A percentile compares a stretch with the other conserved stretches of the same genome.
phyloP scores from a whole-genome alignment of 495 filamentous ascomycete genomes.

The Aspergillus haitiensis region DNA sequence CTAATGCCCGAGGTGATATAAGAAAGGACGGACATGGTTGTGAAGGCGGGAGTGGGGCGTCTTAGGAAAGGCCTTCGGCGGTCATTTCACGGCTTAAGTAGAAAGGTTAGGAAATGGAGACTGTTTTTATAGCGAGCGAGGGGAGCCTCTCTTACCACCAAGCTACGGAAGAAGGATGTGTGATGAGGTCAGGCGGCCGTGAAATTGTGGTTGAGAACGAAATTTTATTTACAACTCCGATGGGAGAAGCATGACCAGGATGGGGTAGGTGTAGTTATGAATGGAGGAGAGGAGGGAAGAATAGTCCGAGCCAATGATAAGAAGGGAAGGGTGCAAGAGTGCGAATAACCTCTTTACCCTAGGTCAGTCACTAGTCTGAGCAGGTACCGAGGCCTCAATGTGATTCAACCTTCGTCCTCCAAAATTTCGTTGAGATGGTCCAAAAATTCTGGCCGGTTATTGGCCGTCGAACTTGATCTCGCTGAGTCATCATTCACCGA shows the following conservation, averaged over 20 bases:
- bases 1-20: slow-evolving; percentile 53
- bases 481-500: slow-evolving; percentile 11
- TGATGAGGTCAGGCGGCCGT: slow-evolving; percentile 26
- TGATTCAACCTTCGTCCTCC: not conserved
- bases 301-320: slow-evolving; percentile 13
- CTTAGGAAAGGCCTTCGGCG: not conserved
- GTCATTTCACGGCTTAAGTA: not conserved
- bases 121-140: not conserved
- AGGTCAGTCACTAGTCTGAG: too few relatives aligned
- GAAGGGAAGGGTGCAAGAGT: not conserved
- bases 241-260: slow-evolving; percentile 11
- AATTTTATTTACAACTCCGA: slow-evolving; percentile 11
- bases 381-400: not conserved
- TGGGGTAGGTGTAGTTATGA: not conserved
- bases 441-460: not conserved
- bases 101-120: not conserved
- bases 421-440: slow-evolving; percentile 2
- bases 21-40: slow-evolving; percentile 44
- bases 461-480: slow-evolving; percentile 5
- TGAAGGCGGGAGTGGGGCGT: not conserved
- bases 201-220: slow-evolving; percentile 9
- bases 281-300: slow-evolving; percentile 7
- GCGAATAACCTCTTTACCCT: not conserved
- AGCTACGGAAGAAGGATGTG: slow-evolving; percentile 6
- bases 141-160: slow-evolving; percentile 1